Conservation (phyloP, 2,329 filamentous ascomycete species). For the Aspergillus floridensis region DNA sequence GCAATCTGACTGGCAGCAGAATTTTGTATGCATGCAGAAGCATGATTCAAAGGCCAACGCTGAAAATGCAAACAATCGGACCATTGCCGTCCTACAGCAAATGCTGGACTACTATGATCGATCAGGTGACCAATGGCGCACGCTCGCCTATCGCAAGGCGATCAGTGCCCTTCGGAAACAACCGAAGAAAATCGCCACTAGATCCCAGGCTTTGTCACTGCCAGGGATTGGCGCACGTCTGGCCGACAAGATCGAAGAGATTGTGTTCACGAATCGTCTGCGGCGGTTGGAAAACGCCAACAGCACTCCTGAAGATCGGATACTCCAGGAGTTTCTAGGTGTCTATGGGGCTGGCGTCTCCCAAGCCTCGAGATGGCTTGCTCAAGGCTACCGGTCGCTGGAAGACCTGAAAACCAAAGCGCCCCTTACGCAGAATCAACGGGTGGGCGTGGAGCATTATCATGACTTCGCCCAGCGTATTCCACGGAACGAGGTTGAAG, state of each 20-base stretch:
- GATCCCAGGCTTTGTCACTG: slow-evolving; percentile 65
- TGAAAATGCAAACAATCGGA: slow-evolving; percentile 69
- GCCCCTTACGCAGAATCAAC: slow-evolving; percentile 66
- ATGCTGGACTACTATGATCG: slow-evolving; percentile 77
- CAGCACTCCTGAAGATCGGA: slow-evolving; percentile 62
- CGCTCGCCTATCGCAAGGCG: slow-evolving; percentile 71
- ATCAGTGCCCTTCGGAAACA: slow-evolving; percentile 71
- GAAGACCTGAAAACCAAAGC: slow-evolving; percentile 65
- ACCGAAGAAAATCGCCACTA: slow-evolving; percentile 61
- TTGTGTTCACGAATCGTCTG: slow-evolving; percentile 70
- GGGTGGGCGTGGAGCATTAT: slow-evolving; percentile 74
- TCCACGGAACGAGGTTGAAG: slow-evolving; percentile 70
- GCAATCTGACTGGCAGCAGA: slow-evolving; percentile 37
- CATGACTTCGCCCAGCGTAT: slow-evolving; percentile 77
- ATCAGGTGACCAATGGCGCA: slow-evolving; percentile 74
- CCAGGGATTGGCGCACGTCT: slow-evolving; percentile 69
- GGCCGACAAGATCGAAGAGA: slow-evolving; percentile 86
- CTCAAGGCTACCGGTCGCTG: slow-evolving; percentile 70
- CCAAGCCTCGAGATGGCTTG: slow-evolving; percentile 73
- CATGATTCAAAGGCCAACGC: slow-evolving; percentile 45
- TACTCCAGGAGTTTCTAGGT: slow-evolving; percentile 68
- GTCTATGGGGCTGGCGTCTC: slow-evolving; percentile 75
- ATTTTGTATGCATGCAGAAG: slow-evolving; percentile 60
- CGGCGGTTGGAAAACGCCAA: slow-evolving; percentile 69
- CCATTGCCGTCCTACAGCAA: slow-evolving; percentile 72